Percentiles rank a stretch among this genome's conserved stretches.
These are phyloP conservation scores for Eucommia ulmoides DNA, from an alignment of 257 asterid genomes.

Conservation along the genomic window DNA sequence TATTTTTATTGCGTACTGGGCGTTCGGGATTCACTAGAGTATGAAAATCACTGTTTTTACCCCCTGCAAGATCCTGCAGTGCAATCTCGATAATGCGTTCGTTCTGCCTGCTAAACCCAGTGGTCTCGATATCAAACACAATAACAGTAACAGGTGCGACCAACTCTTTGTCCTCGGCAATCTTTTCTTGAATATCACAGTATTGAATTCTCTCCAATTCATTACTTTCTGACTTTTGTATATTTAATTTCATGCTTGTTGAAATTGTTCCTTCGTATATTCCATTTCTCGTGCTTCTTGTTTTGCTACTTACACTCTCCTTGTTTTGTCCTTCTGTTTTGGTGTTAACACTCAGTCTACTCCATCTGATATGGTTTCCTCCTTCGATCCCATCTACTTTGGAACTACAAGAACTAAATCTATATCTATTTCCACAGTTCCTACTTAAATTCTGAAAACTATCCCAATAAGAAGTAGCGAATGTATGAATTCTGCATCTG, in stretches of 20 bases:
- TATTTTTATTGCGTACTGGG: not conserved
- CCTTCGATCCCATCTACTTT: not conserved
- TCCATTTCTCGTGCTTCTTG: not conserved
- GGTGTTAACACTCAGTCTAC: not conserved
- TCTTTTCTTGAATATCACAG: not conserved
- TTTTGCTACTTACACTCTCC: not conserved
- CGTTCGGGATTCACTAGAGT: not conserved
- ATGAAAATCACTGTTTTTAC: not conserved
- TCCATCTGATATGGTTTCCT: not conserved
- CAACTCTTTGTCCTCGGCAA: not conserved
- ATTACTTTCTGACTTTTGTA: not conserved
- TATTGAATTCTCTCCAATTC: not conserved
- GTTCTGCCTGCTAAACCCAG: not conserved
- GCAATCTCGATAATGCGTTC: not conserved
- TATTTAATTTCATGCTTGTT: not conserved
- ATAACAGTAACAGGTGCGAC: not conserved
- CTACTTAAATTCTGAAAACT: not conserved
- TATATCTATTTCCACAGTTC: not conserved
- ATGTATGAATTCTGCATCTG: not conserved
- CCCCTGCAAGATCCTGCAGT: not conserved
- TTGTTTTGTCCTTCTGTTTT: not conserved
- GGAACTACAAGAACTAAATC: not conserved
- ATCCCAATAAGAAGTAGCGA: not conserved
- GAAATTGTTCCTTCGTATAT: not conserved
- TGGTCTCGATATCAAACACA: not conserved